Evolutionary conservation across 2,329 filamentous ascomycete species (phyloP), one percentile per base, ranked within the genome.

Genomic region (Aspergillus tamarii): DNA sequence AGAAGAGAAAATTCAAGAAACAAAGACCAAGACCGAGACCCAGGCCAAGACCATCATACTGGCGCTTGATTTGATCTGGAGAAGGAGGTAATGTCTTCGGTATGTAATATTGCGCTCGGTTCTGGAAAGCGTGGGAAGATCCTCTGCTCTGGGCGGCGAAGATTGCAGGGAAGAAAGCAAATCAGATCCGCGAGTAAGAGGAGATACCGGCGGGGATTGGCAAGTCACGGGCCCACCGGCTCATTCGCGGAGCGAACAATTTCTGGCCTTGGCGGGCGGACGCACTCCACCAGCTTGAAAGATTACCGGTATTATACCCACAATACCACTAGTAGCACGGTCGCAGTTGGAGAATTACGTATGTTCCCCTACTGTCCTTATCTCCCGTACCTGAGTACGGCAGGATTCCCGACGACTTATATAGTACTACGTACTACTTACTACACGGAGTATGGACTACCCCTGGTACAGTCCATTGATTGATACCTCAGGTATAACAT

Each of bases 181-280:
- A 57, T 28, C 50, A 56, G 23, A 36, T 59, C 26, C 56, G 43
- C 58, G 56, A 46, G 23, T 45, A 39, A 52, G 57, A 36, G 59
- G 54, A 60, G 64, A 60, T 46, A 34, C 52, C 16, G 45, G 48
- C 48, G 48, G 48, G 48, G 48, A 52, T 52, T 52, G 28, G 48
- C 55, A 32, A 56, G 54, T 66, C 54, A 55, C 48, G 52, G 48
- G 32, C 57, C 57, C 54, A 53, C 60, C n/a, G n/a, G 14, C n/a
- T 21, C n/a, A 59, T 43, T 64, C 62, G 67, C 66, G 67, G 67
- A 69, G 48, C 61, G 59, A 63, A 63, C 60, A 46, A 59, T 46
- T 39, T 26, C 16, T n/a, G 34, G 57, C 23, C 66, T 67, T 67
- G 66, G 66, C 66, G 59, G 57, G 65, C 64, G 66, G 63, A 55